Base-by-base conservation (phyloP, 805 yeast species). In the Pichia deserticola region DNA sequence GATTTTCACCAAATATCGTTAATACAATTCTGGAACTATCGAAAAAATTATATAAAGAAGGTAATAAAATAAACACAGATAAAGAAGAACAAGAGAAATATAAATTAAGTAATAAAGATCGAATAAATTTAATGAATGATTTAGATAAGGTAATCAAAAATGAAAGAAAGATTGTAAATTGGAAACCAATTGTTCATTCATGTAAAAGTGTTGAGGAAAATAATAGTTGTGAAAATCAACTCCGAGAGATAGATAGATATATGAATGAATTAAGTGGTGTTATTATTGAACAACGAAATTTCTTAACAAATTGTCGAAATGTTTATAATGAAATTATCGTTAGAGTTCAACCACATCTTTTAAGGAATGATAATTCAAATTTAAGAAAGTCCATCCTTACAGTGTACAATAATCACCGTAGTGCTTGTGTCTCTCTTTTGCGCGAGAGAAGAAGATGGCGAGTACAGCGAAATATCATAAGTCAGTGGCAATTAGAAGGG, bases 1-100 rank as follows among this genome's bases (percentile, higher is more conserved):
- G 96, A 20, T 44, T 37, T 30, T 44, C 47, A 40, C 12, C 9
- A 15, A 25, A 34, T 7, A 34, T 42, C 12, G 45, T 42, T 1
- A 12, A 20, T 12, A 8, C 7, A n/a, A 13, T 27, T 42, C 9
- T n/a, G 4, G 7, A 13, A 37, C 8, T 25, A 13, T 6, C 28
- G 13, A 36, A 30, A 10, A 7, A 40, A n/a, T 30, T n/a, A 28
- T 12, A 32, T 8, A 32, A 11, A 8, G 34, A 32, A 32, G 11
- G 34, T 11, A 20, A 3, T 20, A 20, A 20, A 20, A 3, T 2
- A 2, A 20, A 20, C 20, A 20, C 20, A 20, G 20, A 20, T 2
- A 20, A 20, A 2, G 20, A 20, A 20, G 34, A 32, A 8, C 36
- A 34, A 12, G 36, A 5, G 13, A 13, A 9, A 34, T 9, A 11